Conservation (phyloP, 108 stramenopile species). For the Nannochloropsis granulata region DNA sequence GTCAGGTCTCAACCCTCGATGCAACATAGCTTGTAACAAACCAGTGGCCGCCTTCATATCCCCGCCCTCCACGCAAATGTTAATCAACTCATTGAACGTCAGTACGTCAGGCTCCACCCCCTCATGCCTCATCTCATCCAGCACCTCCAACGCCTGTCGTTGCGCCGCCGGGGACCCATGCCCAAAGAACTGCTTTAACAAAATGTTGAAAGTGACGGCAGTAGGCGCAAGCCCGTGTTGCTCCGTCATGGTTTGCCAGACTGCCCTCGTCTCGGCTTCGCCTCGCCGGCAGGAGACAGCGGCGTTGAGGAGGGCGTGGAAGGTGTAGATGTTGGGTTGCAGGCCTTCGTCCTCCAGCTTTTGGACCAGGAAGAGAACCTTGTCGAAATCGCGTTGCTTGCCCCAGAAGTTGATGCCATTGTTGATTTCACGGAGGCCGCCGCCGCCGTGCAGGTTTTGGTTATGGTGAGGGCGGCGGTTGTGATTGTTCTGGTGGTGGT, state of each 20-base stretch:
- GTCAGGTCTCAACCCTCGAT: not conserved
- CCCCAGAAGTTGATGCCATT: not conserved
- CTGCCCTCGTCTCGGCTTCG: not conserved
- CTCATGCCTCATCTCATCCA: not conserved
- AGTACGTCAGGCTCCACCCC: not conserved
- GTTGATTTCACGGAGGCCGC: not conserved
- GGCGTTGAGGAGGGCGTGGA: not conserved
- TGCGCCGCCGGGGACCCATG: not conserved
- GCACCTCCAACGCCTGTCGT: not conserved
- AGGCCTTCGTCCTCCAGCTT: not conserved
- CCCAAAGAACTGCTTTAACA: not conserved
- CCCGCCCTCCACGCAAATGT: not conserved
- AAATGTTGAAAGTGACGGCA: not conserved
- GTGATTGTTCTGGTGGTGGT: no score
- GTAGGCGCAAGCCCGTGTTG: not conserved
- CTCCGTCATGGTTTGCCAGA: not conserved
- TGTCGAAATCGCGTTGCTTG: not conserved
- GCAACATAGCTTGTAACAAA: not conserved
- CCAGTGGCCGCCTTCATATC: not conserved
- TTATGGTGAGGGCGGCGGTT: not conserved
- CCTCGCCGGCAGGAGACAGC: not conserved
- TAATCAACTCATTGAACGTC: not conserved
- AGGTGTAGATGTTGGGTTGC: not conserved
- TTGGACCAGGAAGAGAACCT: not conserved
- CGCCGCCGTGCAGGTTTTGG: not conserved